These are phyloP conservation scores for Diutina pseudorugosa DNA, from an alignment of 1,139 yeast genomes.

Conservation along the genomic window DNA sequence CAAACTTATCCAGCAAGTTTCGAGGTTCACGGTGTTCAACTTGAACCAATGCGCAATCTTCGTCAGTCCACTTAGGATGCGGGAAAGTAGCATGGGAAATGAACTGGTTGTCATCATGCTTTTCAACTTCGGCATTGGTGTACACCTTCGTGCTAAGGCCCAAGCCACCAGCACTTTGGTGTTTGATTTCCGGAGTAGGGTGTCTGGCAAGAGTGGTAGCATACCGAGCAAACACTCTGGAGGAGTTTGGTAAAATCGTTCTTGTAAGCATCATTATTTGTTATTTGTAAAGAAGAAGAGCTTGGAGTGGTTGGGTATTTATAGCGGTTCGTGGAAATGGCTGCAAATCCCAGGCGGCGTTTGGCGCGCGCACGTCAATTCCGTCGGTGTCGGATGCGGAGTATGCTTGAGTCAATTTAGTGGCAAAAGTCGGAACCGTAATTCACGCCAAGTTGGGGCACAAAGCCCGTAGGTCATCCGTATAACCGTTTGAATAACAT, in stretches of 20 bases:
- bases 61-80: constrained; percentile 39
- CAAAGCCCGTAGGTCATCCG: background rate
- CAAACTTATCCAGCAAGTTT: constrained; percentile 39
- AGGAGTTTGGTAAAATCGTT: background rate
- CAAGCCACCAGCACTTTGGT: background rate
- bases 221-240: background rate
- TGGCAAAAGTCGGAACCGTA: background rate
- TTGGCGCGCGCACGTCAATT: background rate
- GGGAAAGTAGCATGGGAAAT: constrained; percentile 38
- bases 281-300: background rate
- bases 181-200: background rate
- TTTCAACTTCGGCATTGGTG: background rate
- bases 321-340: background rate
- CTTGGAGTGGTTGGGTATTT: background rate
- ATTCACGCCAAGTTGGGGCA: background rate
- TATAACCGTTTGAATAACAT: background rate
- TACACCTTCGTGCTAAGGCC: background rate
- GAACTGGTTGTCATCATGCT: constrained; percentile 9
- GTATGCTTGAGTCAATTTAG: background rate
- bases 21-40: constrained; percentile 44
- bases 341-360: background rate
- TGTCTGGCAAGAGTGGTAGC: background rate
- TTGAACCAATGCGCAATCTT: constrained; percentile 34
- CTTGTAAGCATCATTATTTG: background rate
- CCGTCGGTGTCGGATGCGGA: background rate